Percentiles rank a stretch among this genome's conserved stretches.
Evolutionary conservation across 345 rosid species (phyloP).

Genomic region (Sonneratia caseolaris): DNA sequence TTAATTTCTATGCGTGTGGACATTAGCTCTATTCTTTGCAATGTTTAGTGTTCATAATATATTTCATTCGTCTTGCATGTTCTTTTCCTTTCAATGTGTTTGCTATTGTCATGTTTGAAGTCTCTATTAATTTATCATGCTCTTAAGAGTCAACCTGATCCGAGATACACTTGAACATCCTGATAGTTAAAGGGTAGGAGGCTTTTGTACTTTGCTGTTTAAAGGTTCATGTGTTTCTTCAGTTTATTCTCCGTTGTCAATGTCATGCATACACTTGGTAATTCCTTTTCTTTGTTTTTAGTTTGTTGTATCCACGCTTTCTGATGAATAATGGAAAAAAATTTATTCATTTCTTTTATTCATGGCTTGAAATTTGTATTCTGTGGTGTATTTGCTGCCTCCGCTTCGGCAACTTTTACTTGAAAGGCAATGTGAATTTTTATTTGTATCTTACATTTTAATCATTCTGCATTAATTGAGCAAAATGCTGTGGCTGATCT

Average conservation of each 20-base stretch:
- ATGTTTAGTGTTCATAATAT: not conserved
- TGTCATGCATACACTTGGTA: not conserved
- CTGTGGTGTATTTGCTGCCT: not conserved
- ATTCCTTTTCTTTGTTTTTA: not conserved
- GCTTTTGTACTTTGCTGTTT: not conserved
- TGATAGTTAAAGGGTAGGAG: not conserved
- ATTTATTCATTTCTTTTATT: not conserved
- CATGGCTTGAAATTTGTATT: not conserved
- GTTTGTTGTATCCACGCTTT: not conserved
- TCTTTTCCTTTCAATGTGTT: not conserved
- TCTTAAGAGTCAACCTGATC: not conserved
- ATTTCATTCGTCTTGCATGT: not conserved
- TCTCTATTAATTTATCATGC: not conserved
- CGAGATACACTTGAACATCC: not conserved
- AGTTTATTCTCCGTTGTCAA: not conserved
- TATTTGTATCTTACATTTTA: not conserved
- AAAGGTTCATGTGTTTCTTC: not conserved
- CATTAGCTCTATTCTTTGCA: not conserved
- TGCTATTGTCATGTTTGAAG: not conserved
- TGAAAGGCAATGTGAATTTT: not conserved
- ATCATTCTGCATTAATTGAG: not conserved
- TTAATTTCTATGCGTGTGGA: not conserved
- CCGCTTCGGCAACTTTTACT: not conserved
- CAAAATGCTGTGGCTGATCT: not conserved
- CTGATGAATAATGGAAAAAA: not conserved